These are phyloP conservation scores for Citrus trifoliata DNA, from an alignment of 345 rosid genomes.

Conservation along the genomic window DNA sequence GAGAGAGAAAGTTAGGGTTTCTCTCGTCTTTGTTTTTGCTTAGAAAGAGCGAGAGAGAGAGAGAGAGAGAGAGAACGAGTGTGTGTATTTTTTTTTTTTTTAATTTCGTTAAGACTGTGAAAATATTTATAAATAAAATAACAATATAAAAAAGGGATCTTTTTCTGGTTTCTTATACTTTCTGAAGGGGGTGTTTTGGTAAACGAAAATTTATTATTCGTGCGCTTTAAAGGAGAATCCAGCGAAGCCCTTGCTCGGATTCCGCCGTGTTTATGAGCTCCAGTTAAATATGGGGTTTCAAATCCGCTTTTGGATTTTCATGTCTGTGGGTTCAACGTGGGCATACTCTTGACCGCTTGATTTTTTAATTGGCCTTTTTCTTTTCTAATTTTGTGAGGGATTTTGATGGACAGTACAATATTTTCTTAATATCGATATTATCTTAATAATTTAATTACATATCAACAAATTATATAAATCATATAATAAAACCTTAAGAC, in stretches of 20 bases:
- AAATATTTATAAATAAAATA: conserved; percentile 8
- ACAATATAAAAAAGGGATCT: neutral
- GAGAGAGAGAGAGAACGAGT: neutral
- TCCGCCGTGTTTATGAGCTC: conserved; percentile 26
- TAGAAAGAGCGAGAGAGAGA: neutral
- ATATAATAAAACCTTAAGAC: no score
- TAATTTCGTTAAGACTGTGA: neutral
- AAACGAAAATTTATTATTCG: neutral
- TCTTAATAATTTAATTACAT: neutral
- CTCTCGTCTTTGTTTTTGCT: neutral
- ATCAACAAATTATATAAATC: no score
- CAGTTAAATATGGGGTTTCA: conserved; percentile 22
- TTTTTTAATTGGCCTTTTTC: neutral
- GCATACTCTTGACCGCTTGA: conserved; percentile 11
- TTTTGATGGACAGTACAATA: neutral
- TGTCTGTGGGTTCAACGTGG: conserved; percentile 16
- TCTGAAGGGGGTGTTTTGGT: neutral
- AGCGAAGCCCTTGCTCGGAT: conserved; percentile 36
- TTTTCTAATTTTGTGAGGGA: neutral
- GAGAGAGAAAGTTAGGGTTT: conserved; percentile 24
- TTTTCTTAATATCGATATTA: neutral
- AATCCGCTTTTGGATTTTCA: conserved; percentile 30
- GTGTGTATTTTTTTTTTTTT: neutral
- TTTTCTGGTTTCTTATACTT: neutral
- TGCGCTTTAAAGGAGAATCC: conserved; percentile 27